Percentiles rank a stretch among this genome's conserved stretches.
These are phyloP conservation scores for Salix arbutifolia DNA, from an alignment of 345 rosid genomes.

Conservation along the genomic window DNA sequence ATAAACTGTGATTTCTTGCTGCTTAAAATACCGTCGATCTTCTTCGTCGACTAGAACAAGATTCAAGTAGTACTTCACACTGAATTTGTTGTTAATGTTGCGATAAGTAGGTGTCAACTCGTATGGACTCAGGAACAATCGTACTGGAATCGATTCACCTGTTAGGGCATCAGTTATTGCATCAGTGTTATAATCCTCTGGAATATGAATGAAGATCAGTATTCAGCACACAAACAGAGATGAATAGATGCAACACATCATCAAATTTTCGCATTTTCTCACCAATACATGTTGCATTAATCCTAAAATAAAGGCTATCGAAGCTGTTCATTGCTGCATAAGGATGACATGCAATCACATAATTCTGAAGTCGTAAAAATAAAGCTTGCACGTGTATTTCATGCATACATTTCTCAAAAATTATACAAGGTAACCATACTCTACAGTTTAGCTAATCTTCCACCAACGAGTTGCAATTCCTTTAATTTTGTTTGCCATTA, in stretches of 20 bases:
- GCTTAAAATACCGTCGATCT: slow-evolving; percentile 91
- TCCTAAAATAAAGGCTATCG: no score
- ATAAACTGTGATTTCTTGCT: slow-evolving; percentile 85
- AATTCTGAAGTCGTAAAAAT: no score
- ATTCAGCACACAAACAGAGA: neutral
- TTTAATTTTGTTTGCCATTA: no score
- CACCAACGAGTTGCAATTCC: neutral
- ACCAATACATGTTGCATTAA: neutral
- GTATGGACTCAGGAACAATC: slow-evolving; percentile 86
- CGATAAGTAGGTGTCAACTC: slow-evolving; percentile 90
- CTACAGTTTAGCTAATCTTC: neutral
- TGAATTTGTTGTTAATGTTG: slow-evolving; percentile 93
- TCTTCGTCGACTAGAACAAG: slow-evolving; percentile 94
- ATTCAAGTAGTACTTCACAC: slow-evolving; percentile 88
- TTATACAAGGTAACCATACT: neutral
- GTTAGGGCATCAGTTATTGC: neutral
- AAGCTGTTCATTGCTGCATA: no score
- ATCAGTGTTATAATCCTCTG: neutral
- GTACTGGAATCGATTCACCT: slow-evolving; percentile 96
- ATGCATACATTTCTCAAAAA: neutral
- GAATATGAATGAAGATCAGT: neutral
- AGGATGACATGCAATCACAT: no score
- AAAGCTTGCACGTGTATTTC: neutral
- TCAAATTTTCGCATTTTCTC: neutral
- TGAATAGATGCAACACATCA: neutral